Evolutionary conservation across 2,329 filamentous ascomycete species (phyloP), one percentile per base, ranked within the genome.

Genomic region (Fusarium sp.): DNA sequence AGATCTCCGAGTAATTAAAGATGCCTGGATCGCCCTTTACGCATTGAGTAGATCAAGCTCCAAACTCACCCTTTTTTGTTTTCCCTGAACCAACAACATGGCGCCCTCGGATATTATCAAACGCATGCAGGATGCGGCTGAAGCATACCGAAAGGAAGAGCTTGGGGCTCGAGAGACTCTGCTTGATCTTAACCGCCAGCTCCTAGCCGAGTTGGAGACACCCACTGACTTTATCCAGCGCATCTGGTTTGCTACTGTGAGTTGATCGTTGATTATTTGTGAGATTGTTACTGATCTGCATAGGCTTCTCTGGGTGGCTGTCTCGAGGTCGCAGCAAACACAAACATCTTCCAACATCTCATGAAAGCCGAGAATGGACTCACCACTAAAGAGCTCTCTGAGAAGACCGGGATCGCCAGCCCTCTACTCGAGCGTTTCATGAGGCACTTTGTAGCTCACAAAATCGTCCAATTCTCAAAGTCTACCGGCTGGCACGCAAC

Each of bases 391-490:
- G 33, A 20, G 2, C 55, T 67, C 1, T 43, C 59, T 28, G 55
- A 64, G 9, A 60, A 55, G 47, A 57, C 63, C 1, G 55, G 63
- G 12, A 60, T 69, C 24, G 42, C 56, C 12, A 20, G 9, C 3
- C 33, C 48, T 39, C 28, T 69, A 3, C 58, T 69, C 6, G 38
- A 54, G 11, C 58, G 66, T 1, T 67, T 67, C 37, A 69, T 69
- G 66, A 60, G 66, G 35, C 63, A 69, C 28, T 67, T 69, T 52
- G 50, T 50, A 10, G 59, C 66, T 4, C 55, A 69, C 23, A 48
- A 35, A 7, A 49, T 68, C 6, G 65, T 63, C 7, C 10, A 29
- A 6, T 66, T 55, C 46, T 63, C 44, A 20, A 56, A 63, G 21
- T 8, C 33, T 13, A 55, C 23, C 12, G 59, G 63, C 15, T 69